phyloP scores from a whole-genome alignment of 2,329 filamentous ascomycete genomes.

The Aspergillus fischeri region DNA sequence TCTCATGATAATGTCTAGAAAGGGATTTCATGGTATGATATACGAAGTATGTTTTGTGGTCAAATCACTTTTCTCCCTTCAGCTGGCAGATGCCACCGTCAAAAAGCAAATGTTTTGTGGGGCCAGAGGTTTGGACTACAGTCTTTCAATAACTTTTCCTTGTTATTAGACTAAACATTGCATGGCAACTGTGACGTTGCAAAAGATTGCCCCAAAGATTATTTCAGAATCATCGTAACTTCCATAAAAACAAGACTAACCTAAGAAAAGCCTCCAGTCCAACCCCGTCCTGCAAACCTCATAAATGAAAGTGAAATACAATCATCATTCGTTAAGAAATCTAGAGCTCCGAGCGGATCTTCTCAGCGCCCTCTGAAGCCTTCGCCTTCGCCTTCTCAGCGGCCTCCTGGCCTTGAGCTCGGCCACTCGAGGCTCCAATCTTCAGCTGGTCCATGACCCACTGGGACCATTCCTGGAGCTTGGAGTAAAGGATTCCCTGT shows the following conservation, averaged over 20 bases:
- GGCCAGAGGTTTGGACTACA: background rate
- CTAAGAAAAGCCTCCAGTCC: background rate
- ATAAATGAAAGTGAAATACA: background rate
- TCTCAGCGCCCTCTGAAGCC: slow-evolving; percentile 50
- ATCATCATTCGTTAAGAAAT: background rate
- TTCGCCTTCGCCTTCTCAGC: slow-evolving; percentile 41
- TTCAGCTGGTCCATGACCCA: slow-evolving; percentile 49
- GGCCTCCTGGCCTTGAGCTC: slow-evolving; percentile 46
- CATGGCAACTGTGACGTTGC: background rate
- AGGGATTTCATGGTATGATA: background rate
- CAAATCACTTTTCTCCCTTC: background rate
- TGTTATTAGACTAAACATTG: background rate
- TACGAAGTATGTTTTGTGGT: background rate
- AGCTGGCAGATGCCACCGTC: background rate
- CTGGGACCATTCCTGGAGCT: slow-evolving; percentile 47
- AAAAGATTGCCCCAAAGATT: background rate
- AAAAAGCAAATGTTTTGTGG: background rate
- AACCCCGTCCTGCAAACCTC: slow-evolving; percentile 1
- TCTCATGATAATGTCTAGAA: background rate
- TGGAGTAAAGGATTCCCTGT: slow-evolving; percentile 61
- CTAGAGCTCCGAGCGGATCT: slow-evolving; percentile 30
- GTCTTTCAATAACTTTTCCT: background rate
- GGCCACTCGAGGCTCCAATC: slow-evolving; percentile 45
- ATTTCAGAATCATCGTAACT: background rate
- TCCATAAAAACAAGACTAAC: background rate